These are phyloP conservation scores for Syzygium syzygioides DNA, from an alignment of 441 rosid species.

Conservation along the genomic window DNA sequence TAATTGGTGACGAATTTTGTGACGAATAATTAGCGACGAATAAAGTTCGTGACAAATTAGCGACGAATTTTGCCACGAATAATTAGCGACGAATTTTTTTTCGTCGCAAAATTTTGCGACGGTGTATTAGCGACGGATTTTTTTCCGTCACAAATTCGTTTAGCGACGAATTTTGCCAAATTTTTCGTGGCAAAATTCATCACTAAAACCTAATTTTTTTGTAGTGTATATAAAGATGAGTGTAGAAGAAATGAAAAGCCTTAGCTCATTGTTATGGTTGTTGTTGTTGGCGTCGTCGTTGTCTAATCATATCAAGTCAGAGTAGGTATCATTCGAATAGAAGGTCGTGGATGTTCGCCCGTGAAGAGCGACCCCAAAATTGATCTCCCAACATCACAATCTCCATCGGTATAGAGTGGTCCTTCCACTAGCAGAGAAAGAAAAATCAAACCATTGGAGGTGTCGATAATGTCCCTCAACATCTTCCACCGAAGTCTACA, in stretches of 20 bases:
- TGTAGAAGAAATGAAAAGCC: background rate
- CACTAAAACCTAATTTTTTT: too few relatives aligned
- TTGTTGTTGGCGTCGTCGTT: background rate
- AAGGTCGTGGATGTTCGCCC: background rate
- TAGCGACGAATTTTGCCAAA: too few relatives aligned
- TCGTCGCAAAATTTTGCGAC: too few relatives aligned
- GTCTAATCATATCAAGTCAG: background rate
- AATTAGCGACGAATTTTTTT: too few relatives aligned
- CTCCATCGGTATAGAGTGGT: background rate
- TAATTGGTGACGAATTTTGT: too few relatives aligned
- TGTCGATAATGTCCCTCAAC: background rate
- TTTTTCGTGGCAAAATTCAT: too few relatives aligned
- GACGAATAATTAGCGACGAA: too few relatives aligned
- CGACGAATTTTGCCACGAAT: too few relatives aligned
- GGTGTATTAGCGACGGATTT: too few relatives aligned
- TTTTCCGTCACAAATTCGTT: too few relatives aligned
- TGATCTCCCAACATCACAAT: background rate
- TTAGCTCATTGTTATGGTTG: background rate
- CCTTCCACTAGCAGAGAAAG: background rate
- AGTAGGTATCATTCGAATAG: too few relatives aligned
- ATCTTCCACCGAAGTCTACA: background rate
- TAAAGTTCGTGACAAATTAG: too few relatives aligned
- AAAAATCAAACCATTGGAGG: background rate
- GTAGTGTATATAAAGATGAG: background rate
- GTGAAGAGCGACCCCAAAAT: background rate